Evolutionary conservation across 768 basidiomycete species (phyloP), one percentile per base, ranked within the genome.

Genomic region (Rubroboletus satanas): DNA sequence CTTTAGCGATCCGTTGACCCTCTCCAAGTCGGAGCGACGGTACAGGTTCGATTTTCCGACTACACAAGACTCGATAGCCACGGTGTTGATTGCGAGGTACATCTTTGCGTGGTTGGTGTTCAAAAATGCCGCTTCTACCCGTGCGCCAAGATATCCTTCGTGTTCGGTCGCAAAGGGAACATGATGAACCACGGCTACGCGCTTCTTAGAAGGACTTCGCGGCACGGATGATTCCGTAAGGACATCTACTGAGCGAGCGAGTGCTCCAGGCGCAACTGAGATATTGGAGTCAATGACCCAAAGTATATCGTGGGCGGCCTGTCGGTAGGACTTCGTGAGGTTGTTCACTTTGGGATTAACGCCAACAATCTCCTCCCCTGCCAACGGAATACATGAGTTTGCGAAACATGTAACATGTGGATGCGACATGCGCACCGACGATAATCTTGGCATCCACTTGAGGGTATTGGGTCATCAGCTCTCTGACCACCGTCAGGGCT

Each of bases 231-330:
- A 71, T 38, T 74, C 74, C 12, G 71, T 75, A 39, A 96, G 78
- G n/a, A 83, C 76, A 63, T 89, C 90, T 33, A 98, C 89, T 14
- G 93, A 85, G 54, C 92, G 85, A 3, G 87, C 84, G 26, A 99
- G 82, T 11, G 93, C 88, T 15, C 86, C 86, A 1, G 86, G 78
- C 43, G 83, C 82, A 23, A 87, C 85, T 54, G 84, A 81, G 49
- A 98, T 83, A 61, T 96, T 96, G n/a, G 96, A 97, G 71, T 99
- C 97, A 47, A 98, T 79, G 31, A 98, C 88, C 95, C 95, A 99
- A 47, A 98, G 74, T 46, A 98, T 89, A 65, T 98, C 93, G 66
- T 97, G 77, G 51, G 79, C 74, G 0, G 96, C 97, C 66, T 83
- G 74, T 43, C 78, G 77, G 69, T 94, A 98, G 14, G 95, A 81